These are phyloP conservation scores for Clitopilus passeckerianus DNA, from an alignment of 768 basidiomycete genomes.

Conservation along the genomic window DNA sequence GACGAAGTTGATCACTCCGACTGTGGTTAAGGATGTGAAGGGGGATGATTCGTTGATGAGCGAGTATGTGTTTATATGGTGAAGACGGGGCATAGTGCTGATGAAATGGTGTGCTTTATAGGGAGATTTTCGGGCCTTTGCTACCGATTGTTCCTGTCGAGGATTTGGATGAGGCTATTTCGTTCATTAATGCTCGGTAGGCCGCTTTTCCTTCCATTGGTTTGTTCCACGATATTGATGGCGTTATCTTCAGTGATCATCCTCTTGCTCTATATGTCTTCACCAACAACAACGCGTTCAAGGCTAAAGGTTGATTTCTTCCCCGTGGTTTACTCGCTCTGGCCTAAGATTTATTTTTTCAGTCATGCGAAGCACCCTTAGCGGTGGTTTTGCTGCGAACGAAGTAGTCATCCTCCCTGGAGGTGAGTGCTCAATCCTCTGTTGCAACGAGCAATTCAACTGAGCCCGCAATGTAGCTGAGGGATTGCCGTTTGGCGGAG, in stretches of 20 bases:
- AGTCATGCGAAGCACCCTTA: slow-evolving; percentile 70
- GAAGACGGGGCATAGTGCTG: neutral
- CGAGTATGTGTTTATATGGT: slow-evolving; percentile 42
- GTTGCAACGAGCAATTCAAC: neutral
- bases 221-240: neutral
- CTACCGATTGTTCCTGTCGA: slow-evolving; percentile 72
- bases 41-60: slow-evolving; percentile 69
- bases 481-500: slow-evolving; percentile 22
- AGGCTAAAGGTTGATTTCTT: slow-evolving; percentile 46
- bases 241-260: slow-evolving; percentile 43
- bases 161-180: slow-evolving; percentile 66
- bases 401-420: slow-evolving; percentile 61
- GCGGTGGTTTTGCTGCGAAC: slow-evolving; percentile 67
- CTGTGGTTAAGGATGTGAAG: slow-evolving; percentile 60
- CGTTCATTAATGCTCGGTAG: slow-evolving; percentile 57
- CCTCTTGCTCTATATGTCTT: slow-evolving; percentile 81
- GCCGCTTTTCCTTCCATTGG: slow-evolving; percentile 8
- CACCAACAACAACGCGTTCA: slow-evolving; percentile 50
- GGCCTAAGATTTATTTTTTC: neutral
- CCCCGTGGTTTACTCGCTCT: neutral
- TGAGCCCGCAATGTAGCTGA: slow-evolving; percentile 8
- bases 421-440: slow-evolving; percentile 29
- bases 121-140: slow-evolving; percentile 84
- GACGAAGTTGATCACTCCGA: slow-evolving; percentile 66
- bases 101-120: slow-evolving; percentile 17